Base-by-base conservation (phyloP, 352 stramenopile genomes). In the Peronospora tabacina region DNA sequence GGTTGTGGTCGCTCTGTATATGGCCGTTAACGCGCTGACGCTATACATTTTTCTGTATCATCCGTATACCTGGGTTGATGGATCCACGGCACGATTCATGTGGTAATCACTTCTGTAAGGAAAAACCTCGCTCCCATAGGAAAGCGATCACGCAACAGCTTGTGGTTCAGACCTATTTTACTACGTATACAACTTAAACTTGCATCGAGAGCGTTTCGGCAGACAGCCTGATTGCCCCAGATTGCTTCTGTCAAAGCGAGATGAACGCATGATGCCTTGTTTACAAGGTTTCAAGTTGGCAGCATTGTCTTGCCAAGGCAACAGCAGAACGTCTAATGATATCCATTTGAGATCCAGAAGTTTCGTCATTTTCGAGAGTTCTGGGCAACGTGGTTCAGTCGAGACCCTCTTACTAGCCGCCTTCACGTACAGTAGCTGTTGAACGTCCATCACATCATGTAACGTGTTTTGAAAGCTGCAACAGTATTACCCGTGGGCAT, bases 41-140 rank as follows among this genome's bases (percentile, higher is more conserved):
- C 29, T 90, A 47, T 87, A 85, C 62, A 51, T 89, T 5, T 95
- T 87, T 50, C 32, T 92, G 9, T 72, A 72, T 43, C 64, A 58
- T 9, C 75, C 84, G 0, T 95, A 87, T 49, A 44, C 22, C 17
- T 95, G 84, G 84, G 75, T 77, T 7, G 82, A 95, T 50, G 84
- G 81, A 33, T 75, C 75, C 0, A 80, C 61, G 28, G 84, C 75
- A 12, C 73, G 82, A 19, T 95, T 95, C 59, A 93, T 95, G 82
- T 95, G 84, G 84, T 95, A 62, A 78, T 43, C 15, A 16, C 28
- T 32, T 37, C 16, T 13, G 12, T 7, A 16, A 15, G 30, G 12
- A 11, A 16, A 15, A 16, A 35, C 16, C 13, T n/a, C 7, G 17
- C 48, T 32, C 22, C 22, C 4, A 26, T 7, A 26, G 22, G 7